Percentiles rank a stretch among this genome's conserved stretches.
Evolutionary conservation across 2,329 filamentous ascomycete species (phyloP).

Genomic region (Nigrospora osmanthi): DNA sequence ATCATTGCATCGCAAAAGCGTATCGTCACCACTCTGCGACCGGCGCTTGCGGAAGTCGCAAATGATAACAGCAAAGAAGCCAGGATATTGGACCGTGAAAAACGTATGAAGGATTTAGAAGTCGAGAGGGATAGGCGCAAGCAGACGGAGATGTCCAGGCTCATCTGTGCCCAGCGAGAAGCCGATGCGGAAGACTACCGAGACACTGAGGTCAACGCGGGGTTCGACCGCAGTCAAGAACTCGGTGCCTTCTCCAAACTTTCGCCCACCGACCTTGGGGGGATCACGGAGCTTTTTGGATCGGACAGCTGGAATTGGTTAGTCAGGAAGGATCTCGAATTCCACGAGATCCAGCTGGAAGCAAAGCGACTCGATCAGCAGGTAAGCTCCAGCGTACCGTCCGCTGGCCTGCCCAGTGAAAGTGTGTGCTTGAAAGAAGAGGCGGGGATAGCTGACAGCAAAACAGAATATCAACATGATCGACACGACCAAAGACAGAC

Average conservation of each 20-base stretch:
- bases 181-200: background rate
- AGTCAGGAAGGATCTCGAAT: conserved; percentile 24
- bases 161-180: no score
- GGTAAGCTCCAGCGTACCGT: conserved; percentile 7
- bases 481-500: conserved; percentile 8
- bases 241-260: conserved; percentile 23
- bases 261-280: conserved; percentile 26
- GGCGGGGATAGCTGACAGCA: background rate
- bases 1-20: conserved; percentile 23
- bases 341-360: conserved; percentile 16
- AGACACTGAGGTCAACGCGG: conserved; percentile 3
- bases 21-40: conserved; percentile 18
- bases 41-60: conserved; percentile 10
- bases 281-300: conserved; percentile 28
- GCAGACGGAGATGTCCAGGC: no score
- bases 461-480: conserved; percentile 3
- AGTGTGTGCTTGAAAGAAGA: no score
- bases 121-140: no score
- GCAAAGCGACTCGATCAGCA: conserved; percentile 17
- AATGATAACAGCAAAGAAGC: conserved; percentile 7
- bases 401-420: background rate
- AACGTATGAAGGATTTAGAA: conserved; percentile 4
- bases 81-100: conserved; percentile 12
- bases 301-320: conserved; percentile 28
- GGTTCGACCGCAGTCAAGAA: conserved; percentile 5